Evolutionary conservation across 495 filamentous ascomycete genomes (phyloP).

Genomic region (Aspergillus carlsbadensis): DNA sequence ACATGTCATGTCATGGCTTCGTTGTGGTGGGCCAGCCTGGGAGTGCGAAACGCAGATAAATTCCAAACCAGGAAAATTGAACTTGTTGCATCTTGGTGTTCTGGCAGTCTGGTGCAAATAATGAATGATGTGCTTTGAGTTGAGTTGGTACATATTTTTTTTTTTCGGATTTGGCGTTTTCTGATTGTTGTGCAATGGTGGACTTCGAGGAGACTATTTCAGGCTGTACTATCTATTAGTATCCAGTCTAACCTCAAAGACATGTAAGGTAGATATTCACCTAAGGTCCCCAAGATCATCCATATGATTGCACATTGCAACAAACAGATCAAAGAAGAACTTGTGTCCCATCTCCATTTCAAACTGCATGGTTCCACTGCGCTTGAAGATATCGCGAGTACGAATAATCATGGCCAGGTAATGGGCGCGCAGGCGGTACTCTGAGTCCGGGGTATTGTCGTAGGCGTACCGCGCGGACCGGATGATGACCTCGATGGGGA

Average conservation of each 20-base stretch:
- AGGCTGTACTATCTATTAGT: constrained; percentile 25
- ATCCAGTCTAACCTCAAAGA: constrained; percentile 17
- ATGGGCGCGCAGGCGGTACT: constrained; percentile 86
- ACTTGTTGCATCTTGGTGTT: constrained; percentile 25
- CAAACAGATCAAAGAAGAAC: constrained; percentile 96
- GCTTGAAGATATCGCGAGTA: constrained; percentile 90
- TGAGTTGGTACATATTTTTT: constrained; percentile 15
- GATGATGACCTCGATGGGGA: constrained; percentile 83
- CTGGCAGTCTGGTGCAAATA: constrained; percentile 34
- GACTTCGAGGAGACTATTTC: constrained; percentile 32
- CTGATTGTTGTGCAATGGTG: constrained; percentile 9
- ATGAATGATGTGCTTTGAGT: constrained; percentile 24
- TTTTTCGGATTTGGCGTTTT: constrained; percentile 19
- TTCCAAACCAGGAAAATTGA: constrained; percentile 8
- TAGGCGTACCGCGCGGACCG: constrained; percentile 90
- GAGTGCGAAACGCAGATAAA: constrained; percentile 33
- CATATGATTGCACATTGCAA: constrained; percentile 95
- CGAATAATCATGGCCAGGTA: constrained; percentile 94
- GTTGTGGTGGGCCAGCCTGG: constrained; percentile 41
- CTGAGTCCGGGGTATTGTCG: constrained; percentile 86
- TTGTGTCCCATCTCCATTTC: constrained; percentile 92
- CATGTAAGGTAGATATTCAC: constrained; percentile 23
- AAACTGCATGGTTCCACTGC: constrained; percentile 94
- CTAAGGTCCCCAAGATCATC: constrained; percentile 75
- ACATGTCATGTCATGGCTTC: neutral